phyloP scores from a whole-genome alignment of 2,329 filamentous ascomycete species.

The Neonectria ditissima region DNA sequence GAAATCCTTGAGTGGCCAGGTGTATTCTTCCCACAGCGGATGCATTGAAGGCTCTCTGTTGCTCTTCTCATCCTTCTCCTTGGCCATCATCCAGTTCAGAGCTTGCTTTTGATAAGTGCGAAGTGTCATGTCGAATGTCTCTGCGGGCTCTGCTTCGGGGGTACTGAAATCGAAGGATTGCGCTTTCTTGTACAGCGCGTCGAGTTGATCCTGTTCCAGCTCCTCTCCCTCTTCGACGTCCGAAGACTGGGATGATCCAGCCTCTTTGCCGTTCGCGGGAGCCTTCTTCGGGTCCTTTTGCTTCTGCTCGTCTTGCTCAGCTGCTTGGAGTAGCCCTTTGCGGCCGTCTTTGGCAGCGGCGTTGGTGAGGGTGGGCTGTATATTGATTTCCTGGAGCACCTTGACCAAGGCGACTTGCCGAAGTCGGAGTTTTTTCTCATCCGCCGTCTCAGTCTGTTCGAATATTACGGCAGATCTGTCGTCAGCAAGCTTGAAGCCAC shows the following conservation, averaged over 20 bases:
- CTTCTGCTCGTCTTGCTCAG: conserved; percentile 86
- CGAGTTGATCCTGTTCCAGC: conserved; percentile 94
- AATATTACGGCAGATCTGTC: conserved; percentile 82
- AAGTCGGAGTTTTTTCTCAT: conserved; percentile 85
- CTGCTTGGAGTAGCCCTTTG: conserved; percentile 87
- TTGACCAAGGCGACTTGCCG: conserved; percentile 90
- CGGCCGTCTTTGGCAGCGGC: conserved; percentile 82
- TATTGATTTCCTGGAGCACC: conserved; percentile 88
- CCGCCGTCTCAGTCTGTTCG: conserved; percentile 84
- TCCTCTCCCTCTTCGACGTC: conserved; percentile 88
- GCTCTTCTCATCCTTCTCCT: conserved; percentile 83
- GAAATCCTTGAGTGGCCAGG: conserved; percentile 87
- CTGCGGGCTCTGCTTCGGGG: conserved; percentile 84
- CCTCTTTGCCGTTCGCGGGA: conserved; percentile 44
- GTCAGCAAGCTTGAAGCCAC: conserved; percentile 68
- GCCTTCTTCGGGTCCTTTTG: conserved; percentile 64
- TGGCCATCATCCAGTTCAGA: conserved; percentile 94
- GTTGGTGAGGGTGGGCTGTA: conserved; percentile 81
- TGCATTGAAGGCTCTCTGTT: conserved; percentile 88
- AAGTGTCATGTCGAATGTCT: conserved; percentile 84
- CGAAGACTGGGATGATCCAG: conserved; percentile 66
- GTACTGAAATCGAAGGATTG: conserved; percentile 97
- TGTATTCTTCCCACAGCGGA: conserved; percentile 96
- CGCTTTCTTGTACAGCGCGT: conserved; percentile 93
- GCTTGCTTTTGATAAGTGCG: conserved; percentile 97